These are phyloP conservation scores for Rhizoclosmatium globosum DNA, from an alignment of 192 early-diverging fungal genomes.

Conservation along the genomic window DNA sequence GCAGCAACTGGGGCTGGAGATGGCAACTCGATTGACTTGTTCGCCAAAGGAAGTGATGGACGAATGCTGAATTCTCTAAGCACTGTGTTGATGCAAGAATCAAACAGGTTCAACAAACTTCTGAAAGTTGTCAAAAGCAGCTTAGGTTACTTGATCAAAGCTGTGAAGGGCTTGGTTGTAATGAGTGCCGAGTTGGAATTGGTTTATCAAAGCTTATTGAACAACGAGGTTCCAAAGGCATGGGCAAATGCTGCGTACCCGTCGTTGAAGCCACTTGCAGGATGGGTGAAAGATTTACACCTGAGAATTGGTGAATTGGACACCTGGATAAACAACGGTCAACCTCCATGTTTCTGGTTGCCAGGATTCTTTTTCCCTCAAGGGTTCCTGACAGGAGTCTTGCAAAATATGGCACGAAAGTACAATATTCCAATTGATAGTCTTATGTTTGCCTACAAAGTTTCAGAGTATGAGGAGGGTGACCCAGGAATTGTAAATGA, in stretches of 20 bases:
- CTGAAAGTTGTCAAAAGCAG: conserved; percentile 52
- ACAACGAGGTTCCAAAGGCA: conserved; percentile 64
- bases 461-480: conserved; percentile 54
- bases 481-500: conserved; percentile 34
- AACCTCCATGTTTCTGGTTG: conserved; percentile 67
- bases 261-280: conserved; percentile 62
- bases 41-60: conserved; percentile 58
- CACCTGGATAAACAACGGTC: conserved; percentile 59
- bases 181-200: conserved; percentile 67
- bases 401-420: conserved; percentile 68
- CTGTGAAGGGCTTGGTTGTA: conserved; percentile 68
- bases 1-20: conserved; percentile 3
- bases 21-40: conserved; percentile 48
- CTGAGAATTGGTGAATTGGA: conserved; percentile 48
- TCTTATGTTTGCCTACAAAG: conserved; percentile 57
- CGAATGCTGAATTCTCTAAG: conserved; percentile 66
- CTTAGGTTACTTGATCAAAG: conserved; percentile 59
- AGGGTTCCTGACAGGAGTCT: conserved; percentile 68
- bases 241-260: conserved; percentile 65
- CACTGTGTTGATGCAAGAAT: conserved; percentile 63
- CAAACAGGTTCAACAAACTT: conserved; percentile 63
- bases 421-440: conserved; percentile 70
- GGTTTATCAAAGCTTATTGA: conserved; percentile 63
- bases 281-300: conserved; percentile 68
- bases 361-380: conserved; percentile 75